Percentiles rank a stretch among this genome's conserved stretches.
phyloP scores from a whole-genome alignment of 108 stramenopile species.

The Fragilaria crotonensis region DNA sequence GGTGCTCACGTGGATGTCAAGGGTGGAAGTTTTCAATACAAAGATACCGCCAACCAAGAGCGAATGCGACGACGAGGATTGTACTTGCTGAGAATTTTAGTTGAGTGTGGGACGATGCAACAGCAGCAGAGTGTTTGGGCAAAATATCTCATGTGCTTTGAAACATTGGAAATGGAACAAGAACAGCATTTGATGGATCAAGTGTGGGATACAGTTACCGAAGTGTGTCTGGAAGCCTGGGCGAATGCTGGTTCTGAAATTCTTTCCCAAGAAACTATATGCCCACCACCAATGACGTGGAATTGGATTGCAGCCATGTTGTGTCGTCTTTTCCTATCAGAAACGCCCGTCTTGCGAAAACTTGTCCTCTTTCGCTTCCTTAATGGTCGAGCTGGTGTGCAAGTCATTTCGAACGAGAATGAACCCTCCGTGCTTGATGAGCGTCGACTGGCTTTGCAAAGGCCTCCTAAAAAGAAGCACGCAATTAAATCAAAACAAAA shows the following conservation, averaged over 20 bases:
- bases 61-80: conserved; percentile 54
- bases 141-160: conserved; percentile 61
- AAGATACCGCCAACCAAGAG: conserved; percentile 11
- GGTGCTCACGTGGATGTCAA: neutral
- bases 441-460: neutral
- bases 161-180: conserved; percentile 81
- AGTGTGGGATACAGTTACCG: conserved; percentile 60
- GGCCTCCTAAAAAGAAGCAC: conserved; percentile 1
- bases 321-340: conserved; percentile 48
- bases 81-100: conserved; percentile 41
- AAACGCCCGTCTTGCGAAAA: conserved; percentile 62
- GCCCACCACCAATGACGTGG: conserved; percentile 36
- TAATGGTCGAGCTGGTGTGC: conserved; percentile 40
- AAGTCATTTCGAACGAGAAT: conserved; percentile 6
- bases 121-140: conserved; percentile 36
- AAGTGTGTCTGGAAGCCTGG: conserved; percentile 25
- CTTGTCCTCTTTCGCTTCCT: conserved; percentile 64
- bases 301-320: conserved; percentile 59
- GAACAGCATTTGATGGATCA: conserved; percentile 79
- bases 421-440: neutral
- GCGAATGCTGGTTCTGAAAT: neutral
- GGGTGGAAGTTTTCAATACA: neutral
- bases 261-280: neutral
- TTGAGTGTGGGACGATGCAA: conserved; percentile 27
- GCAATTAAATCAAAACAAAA: conserved; percentile 15